These are phyloP conservation scores for Serendipita indica DNA, from an alignment of 768 basidiomycete genomes.

Conservation along the genomic window DNA sequence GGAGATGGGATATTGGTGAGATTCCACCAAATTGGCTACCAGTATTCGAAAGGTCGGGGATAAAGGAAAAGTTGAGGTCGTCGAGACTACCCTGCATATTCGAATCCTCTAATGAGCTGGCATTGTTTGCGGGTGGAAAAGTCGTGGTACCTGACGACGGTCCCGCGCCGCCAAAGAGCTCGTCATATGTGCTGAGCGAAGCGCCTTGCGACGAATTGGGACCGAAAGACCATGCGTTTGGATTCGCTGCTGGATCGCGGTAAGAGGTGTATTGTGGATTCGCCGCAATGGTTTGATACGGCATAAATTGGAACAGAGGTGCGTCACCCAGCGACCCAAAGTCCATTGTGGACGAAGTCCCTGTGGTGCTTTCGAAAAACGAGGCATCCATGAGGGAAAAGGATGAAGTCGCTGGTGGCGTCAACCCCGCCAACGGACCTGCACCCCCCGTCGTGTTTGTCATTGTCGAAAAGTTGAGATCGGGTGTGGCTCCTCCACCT, in stretches of 20 bases:
- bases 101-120: no score
- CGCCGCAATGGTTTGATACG: conserved; percentile 67
- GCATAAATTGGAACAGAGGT: conserved; percentile 19
- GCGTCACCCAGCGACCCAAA: conserved; percentile 3
- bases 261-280: conserved; percentile 82
- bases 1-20: not conserved
- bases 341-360: not conserved
- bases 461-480: conserved; percentile 1
- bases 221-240: not conserved
- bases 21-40: not conserved
- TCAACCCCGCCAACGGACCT: not conserved
- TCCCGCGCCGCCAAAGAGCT: conserved; percentile 28
- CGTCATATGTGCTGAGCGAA: conserved; percentile 26
- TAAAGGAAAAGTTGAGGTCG: conserved; percentile 24
- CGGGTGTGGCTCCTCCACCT: conserved; percentile 13
- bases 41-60: conserved; percentile 15
- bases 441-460: no score
- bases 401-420: not conserved
- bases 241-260: conserved; percentile 26
- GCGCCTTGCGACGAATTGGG: conserved; percentile 22
- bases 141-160: not conserved
- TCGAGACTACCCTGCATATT: conserved; percentile 23
- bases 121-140: not conserved
- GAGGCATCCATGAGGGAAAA: not conserved
- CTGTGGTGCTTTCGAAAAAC: not conserved